Evolutionary conservation across 306 rosid genomes (phyloP), one percentile per base, ranked within the genome.

Genomic region (Glycine tomentella): DNA sequence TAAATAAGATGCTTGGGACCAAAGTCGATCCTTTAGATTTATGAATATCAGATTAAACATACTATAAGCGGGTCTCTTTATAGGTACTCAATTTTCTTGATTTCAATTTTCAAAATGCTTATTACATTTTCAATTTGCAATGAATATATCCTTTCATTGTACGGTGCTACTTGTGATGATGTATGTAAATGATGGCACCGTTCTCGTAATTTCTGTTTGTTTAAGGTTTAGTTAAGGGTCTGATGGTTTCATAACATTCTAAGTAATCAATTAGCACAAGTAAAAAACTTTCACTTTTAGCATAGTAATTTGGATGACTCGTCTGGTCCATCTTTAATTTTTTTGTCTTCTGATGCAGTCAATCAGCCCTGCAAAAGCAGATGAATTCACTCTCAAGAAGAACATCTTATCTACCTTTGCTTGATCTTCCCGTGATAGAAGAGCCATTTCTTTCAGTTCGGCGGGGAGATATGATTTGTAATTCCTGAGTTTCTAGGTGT

Each of bases 371-470:
- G 81, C 83, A 4, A 95, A 93, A 90, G 93, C 96, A 9, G 99
- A 95, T 81, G 97, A 93, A 77, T 84, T 95, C 79, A 87, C 88
- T 63, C 89, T 91, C 51, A 95, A 93, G 97, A 95, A 86, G 94
- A 91, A 93, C 86, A 84, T 95, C 61, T 87, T 95, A 45, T 88
- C 90, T 34, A 79, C 87, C 76, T 95, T 90, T 58, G 80, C 83
- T 74, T 90, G 91, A 79, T 87, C 78, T 53, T 69, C 86, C 8
- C 84, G 74, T 62, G 72, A 16, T 59, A 42, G 62, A 68, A 79
- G 69, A 57, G 51, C 48, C 75, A 68, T 62, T 33, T 31, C 40
- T 42, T 72, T 66, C 25, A 38, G 15, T 75, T 76, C 56, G 56
- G 74, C 66, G 7, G 20, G 75, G 82, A 66, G 85, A 66, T 69